Conservation (phyloP, 2,329 filamentous ascomycete species). For the Paraconiothyrium brasiliense region DNA sequence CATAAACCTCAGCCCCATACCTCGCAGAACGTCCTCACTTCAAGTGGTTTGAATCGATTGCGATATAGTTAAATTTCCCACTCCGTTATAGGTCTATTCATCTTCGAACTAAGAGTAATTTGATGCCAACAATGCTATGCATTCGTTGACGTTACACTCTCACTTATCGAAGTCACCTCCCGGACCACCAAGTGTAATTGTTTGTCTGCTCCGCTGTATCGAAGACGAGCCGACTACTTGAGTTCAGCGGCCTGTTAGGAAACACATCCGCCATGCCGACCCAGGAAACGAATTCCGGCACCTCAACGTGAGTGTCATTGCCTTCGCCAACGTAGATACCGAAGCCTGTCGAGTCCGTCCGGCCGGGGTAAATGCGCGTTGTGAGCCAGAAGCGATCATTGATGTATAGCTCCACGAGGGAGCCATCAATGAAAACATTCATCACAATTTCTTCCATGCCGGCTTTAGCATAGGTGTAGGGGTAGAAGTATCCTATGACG, state of each 20-base stretch:
- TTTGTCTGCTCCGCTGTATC: conserved; percentile 56
- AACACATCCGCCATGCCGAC: conserved; percentile 51
- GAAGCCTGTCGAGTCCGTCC: conserved; percentile 54
- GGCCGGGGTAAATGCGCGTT: conserved; percentile 58
- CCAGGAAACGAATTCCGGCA: conserved; percentile 52
- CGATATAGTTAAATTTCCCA: too few species aligned
- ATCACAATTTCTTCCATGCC: conserved; percentile 53
- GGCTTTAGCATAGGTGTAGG: conserved; percentile 51
- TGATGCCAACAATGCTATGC: too few species aligned
- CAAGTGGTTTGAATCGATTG: too few species aligned
- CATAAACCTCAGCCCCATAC: too few species aligned
- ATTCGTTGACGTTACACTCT: background rate
- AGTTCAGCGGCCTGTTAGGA: conserved; percentile 54
- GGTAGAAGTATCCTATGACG: conserved; percentile 57
- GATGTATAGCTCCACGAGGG: conserved; percentile 57
- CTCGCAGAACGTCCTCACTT: too few species aligned
- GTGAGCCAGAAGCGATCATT: conserved; percentile 54
- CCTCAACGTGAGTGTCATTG: conserved; percentile 46
- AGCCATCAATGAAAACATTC: conserved; percentile 59
- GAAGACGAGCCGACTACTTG: conserved; percentile 52
- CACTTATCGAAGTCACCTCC: conserved; percentile 24
- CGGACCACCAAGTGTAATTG: conserved; percentile 58
- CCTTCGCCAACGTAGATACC: conserved; percentile 53
- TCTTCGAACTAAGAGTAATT: too few species aligned
- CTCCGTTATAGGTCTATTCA: too few species aligned